Conservation (phyloP, 768 basidiomycete species). For the Podaxis mareebaensis region DNA sequence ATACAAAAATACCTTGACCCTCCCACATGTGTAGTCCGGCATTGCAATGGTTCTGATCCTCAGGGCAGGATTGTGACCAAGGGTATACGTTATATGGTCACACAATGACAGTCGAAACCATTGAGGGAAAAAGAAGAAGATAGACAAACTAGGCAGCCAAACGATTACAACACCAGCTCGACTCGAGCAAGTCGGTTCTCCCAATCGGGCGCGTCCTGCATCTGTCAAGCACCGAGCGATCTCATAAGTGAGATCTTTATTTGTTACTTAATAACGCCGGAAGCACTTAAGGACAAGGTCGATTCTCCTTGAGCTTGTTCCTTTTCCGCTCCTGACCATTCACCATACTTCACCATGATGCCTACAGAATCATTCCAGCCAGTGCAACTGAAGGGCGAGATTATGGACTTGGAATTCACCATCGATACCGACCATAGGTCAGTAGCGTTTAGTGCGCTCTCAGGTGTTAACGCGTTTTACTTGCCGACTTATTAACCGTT, state of each 20-base stretch:
- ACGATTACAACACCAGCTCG: slow-evolving; percentile 14
- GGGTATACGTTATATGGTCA: slow-evolving; percentile 19
- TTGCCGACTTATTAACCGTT: slow-evolving; percentile 51
- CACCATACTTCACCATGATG: slow-evolving; percentile 42
- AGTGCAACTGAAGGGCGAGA: slow-evolving; percentile 71
- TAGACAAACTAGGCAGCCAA: slow-evolving; percentile 17
- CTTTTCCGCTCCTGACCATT: slow-evolving; percentile 40
- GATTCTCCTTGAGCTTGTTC: slow-evolving; percentile 47
- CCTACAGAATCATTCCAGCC: slow-evolving; percentile 55
- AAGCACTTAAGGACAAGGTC: slow-evolving; percentile 51
- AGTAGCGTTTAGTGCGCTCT: slow-evolving; percentile 25
- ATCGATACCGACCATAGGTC: slow-evolving; percentile 70
- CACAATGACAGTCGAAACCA: slow-evolving; percentile 32
- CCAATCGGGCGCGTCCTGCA: slow-evolving; percentile 37
- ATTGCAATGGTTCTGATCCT: slow-evolving; percentile 33
- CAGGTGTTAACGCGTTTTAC: slow-evolving; percentile 29
- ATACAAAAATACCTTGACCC: slow-evolving; percentile 31
- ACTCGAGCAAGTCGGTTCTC: slow-evolving; percentile 21
- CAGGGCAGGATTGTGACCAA: slow-evolving; percentile 38
- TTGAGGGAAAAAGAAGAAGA: slow-evolving; percentile 16
- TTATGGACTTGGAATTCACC: slow-evolving; percentile 77
- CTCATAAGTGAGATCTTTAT: slow-evolving; percentile 38
- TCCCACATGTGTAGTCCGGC: slow-evolving; percentile 33
- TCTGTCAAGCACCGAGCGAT: slow-evolving; percentile 44
- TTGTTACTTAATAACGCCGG: slow-evolving; percentile 64